A percentile compares a stretch with the other conserved stretches of the same genome.
Conservation (phyloP, 148 eudicot genomes). For the Chenopodium berlandieri region DNA sequence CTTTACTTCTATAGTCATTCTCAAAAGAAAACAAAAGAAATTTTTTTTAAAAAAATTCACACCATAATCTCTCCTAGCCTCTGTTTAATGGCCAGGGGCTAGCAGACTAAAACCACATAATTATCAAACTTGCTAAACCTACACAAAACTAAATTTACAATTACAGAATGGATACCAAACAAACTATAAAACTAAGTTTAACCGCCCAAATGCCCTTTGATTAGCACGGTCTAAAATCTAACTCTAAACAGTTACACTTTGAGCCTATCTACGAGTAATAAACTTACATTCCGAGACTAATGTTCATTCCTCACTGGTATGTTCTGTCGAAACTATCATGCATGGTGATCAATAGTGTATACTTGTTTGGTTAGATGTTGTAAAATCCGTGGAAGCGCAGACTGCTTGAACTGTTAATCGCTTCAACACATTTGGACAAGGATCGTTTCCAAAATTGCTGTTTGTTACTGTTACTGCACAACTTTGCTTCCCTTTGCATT, state of each 20-base stretch:
- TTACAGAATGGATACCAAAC: conserved; percentile 23
- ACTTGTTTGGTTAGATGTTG: conserved; percentile 20
- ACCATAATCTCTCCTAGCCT: conserved; percentile 1
- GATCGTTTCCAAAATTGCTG: conserved; percentile 76
- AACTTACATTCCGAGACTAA: conserved; percentile 21
- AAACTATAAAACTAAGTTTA: conserved; percentile 9
- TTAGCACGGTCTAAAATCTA: neutral
- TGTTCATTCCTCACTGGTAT: neutral
- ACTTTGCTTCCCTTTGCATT: conserved; percentile 67
- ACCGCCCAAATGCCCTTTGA: conserved; percentile 1
- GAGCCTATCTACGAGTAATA: conserved; percentile 21
- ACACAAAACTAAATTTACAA: conserved; percentile 18
- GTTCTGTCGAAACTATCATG: conserved; percentile 9
- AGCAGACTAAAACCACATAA: conserved; percentile 8
- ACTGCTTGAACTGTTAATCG: conserved; percentile 79
- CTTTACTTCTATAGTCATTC: neutral
- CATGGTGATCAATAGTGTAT: conserved; percentile 26
- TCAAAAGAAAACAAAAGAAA: neutral
- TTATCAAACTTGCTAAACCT: conserved; percentile 15
- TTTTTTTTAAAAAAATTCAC: neutral
- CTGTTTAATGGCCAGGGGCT: conserved; percentile 24
- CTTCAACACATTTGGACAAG: conserved; percentile 83
- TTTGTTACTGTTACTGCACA: conserved; percentile 81
- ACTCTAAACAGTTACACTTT: conserved; percentile 14
- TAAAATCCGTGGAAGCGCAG: conserved; percentile 44